Base-by-base conservation (phyloP, 2,329 filamentous ascomycete species). In the Helicocarpus griseus region DNA sequence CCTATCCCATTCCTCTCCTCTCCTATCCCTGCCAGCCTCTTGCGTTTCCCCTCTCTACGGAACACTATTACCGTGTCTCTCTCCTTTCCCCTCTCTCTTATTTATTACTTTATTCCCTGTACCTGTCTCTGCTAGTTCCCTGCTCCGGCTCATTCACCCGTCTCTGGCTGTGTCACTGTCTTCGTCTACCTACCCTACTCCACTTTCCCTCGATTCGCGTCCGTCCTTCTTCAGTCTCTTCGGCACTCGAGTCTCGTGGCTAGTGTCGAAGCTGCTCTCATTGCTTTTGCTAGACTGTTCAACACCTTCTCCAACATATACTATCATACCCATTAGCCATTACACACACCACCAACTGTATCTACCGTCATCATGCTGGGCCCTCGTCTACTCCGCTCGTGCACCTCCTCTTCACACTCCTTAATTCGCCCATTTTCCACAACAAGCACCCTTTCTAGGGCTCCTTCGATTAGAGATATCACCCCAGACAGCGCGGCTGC, bases 391-490 rank as follows among this genome's bases (percentile, higher is more conserved):
- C 63, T 76, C 60, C 77, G 74, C 60, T 63, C 68, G 48, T 66
- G 72, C 59, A 69, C 72, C 55, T 59, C 65, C 64, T 60, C 70
- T n/a, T 19, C 47, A 7, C 36, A 13, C 13, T 8, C 47, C 19
- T 44, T 26, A 13, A 64, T 77, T 56, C 77, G 82, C 61, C 72
- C 80, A 59, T 78, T 87, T 64, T 75, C 76, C 65, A 77, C 78
- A 52, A 79, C 81, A 53, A 67, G 75, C 53, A 56, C 66, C 57
- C 62, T 66, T 58, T 67, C 69, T 56, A 76, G 75, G 53, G 74
- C 82, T 19, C 93, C 93, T n/a, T 82, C 86, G 35, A 80, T 98
- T 59, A 85, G 87, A 67, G 90, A 98, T 71, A 82, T 98, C 75
- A 85, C 77, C 43, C 80, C 84, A 46, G 76, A 86, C 56, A 81